phyloP scores from a whole-genome alignment of 2,329 filamentous ascomycete species.

The Cordyceps farinosa region DNA sequence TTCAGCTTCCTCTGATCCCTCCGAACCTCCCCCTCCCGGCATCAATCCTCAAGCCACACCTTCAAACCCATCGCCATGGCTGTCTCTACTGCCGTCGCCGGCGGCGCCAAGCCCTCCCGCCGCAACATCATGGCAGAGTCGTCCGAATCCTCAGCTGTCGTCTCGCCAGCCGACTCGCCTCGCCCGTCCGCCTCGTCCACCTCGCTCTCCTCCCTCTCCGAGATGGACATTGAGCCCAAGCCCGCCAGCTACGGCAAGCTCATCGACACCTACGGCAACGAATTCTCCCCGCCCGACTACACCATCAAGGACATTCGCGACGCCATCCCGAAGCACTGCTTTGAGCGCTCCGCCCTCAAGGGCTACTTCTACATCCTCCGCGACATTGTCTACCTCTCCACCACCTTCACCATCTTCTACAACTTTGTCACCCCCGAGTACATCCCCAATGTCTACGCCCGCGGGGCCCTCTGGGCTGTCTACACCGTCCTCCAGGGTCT shows the following conservation, averaged over 20 bases:
- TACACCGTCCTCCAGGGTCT: conserved; percentile 85
- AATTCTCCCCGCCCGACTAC: conserved; percentile 90
- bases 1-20: neutral
- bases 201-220: conserved; percentile 85
- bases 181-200: conserved; percentile 72
- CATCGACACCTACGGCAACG: conserved; percentile 89
- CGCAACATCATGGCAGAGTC: conserved; percentile 47
- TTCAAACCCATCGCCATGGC: conserved; percentile 38
- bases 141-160: conserved; percentile 52
- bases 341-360: conserved; percentile 72
- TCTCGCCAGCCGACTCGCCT: conserved; percentile 58
- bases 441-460: conserved; percentile 65
- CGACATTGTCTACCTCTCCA: conserved; percentile 68
- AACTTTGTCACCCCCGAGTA: conserved; percentile 83
- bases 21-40: conserved; percentile 1
- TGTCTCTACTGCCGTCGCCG: conserved; percentile 40
- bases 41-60: conserved; percentile 14
- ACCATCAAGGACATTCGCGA: conserved; percentile 97
- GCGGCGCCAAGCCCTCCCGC: conserved; percentile 43
- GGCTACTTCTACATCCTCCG: conserved; percentile 81
- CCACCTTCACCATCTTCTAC: conserved; percentile 85
- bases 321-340: conserved; percentile 97
- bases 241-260: conserved; percentile 59
- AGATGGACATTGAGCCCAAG: conserved; percentile 48
- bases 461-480: conserved; percentile 60